Base-by-base conservation (phyloP, 495 filamentous ascomycete species). In the Neurospora terricola region DNA sequence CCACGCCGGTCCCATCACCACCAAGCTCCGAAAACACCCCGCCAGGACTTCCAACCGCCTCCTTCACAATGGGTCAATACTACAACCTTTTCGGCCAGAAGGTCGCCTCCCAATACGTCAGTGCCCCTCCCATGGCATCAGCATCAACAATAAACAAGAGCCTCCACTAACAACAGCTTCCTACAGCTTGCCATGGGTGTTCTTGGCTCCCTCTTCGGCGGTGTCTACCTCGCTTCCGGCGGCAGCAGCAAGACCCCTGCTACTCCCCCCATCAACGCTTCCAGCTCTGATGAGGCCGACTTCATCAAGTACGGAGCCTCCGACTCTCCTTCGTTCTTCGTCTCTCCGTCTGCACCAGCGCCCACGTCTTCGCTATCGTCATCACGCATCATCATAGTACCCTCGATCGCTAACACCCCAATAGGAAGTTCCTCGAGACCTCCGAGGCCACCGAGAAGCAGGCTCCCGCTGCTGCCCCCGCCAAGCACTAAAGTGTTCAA, bases 41-140 rank as follows among this genome's bases (percentile, higher is more conserved):
- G 75, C 76, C 73, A 76, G 69, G 77, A 79, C 77, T 77, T 81
- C 79, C 78, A 74, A 23, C 75, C 73, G 69, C 62, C 70, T 62
- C 59, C 82, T 79, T 83, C 87, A 94, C 85, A 76, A 98, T 98
- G 95, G 93, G 94, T 81, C 87, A 85, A 79, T 89, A 88, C 81
- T 98, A 97, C 90, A 90, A 86, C 76, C 86, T 98, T 80, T 87
- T 91, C 84, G 96, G 95, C 87, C 91, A 90, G 81, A 90, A 97
- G 84, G 87, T 99, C 87, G 94, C 92, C 85, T 97, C 96, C 70
- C 96, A 98, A 86, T 85, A 91, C 81, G 95, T 99, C 89, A 80
- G 94, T 92, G 70, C 68, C 69, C 76, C 73, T 43, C 71, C 69
- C 66, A 71, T 69, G 30, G 40, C 14, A 5, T 30, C 54, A 66